Percentiles rank a stretch among this genome's conserved stretches.
These are phyloP conservation scores for Volvariella surrecta DNA, from an alignment of 1,284 basidiomycete species.

Conservation along the genomic window DNA sequence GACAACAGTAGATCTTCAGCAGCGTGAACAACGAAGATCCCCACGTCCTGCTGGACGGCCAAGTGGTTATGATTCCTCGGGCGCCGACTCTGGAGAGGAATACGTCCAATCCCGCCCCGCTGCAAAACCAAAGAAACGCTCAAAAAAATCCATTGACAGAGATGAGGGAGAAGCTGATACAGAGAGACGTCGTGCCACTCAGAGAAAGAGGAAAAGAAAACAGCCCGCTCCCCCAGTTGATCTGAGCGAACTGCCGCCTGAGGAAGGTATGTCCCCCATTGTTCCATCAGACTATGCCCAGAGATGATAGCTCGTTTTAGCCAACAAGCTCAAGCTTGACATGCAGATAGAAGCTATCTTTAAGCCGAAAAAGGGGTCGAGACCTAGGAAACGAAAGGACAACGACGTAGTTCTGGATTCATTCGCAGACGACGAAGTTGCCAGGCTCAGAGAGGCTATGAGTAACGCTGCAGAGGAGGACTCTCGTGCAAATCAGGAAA, in stretches of 20 bases:
- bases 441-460: conserved; percentile 81
- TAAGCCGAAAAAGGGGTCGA: conserved; percentile 64
- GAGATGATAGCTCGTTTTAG: conserved; percentile 15
- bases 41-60: conserved; percentile 17
- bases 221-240: conserved; percentile 46
- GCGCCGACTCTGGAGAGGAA: conserved; percentile 57
- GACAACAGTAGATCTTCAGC: too few relatives aligned
- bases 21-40: conserved; percentile 5
- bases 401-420: conserved; percentile 77
- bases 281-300: background rate
- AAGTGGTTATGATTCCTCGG: conserved; percentile 47
- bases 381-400: conserved; percentile 66
- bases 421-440: conserved; percentile 89
- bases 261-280: conserved; percentile 47
- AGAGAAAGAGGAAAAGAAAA: conserved; percentile 45
- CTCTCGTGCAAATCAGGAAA: conserved; percentile 71
- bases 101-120: conserved; percentile 35
- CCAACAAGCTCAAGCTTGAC: conserved; percentile 54
- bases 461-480: conserved; percentile 82
- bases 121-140: conserved; percentile 38
- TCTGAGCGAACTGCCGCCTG: conserved; percentile 56
- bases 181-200: conserved; percentile 27
- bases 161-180: conserved; percentile 30
- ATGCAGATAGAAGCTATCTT: conserved; percentile 79
- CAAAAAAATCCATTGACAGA: conserved; percentile 20